Evolutionary conservation across 306 rosid genomes (phyloP), one percentile per base, ranked within the genome.

Genomic region (Gillenia trifoliata): DNA sequence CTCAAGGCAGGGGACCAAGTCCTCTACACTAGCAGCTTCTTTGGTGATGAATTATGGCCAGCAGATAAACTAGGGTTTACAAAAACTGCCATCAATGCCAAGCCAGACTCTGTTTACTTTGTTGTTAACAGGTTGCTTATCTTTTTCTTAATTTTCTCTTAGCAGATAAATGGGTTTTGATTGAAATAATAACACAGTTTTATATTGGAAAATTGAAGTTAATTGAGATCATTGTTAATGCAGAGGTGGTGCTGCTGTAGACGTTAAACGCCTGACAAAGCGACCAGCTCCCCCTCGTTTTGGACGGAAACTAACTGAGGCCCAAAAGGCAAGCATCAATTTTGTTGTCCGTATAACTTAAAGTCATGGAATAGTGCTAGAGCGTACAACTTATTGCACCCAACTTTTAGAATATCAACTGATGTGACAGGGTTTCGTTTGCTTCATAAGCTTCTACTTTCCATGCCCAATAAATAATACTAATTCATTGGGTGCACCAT

Each of bases 11-110:
- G 98, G 62, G 99, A 94, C 45, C 99, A 94, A 74, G 99, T 94
- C 6, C 81, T 94, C 15, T 94, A 94, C 75, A 94, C 98, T 8
- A 94, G 99, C 85, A 92, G 99, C 82, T 92, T 94, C 90, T 94
- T 94, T 76, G 99, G 99, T 40, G 99, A 94, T 86, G 99, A 94
- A 79, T 82, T 94, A 55, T 94, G 99, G 99, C 99, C 99, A 3
- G 99, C 99, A 0, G 99, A 92, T 89, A 94, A 94, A 87, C 87
- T 94, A 47, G 99, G 99, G n/a, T 92, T 92, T 26, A 94, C 98
- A 23, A 94, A 94, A 86, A 94, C 99, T 26, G 99, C 98, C 31
- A 81, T 92, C 77, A 91, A 94, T 81, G 99, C 99, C 23, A 92
- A 92, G 88, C 96, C 99, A 3, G 98, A 94, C 30, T 88, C 95